Evolutionary conservation across 345 rosid species (phyloP), one percentile per base, ranked within the genome.

Genomic region (Euphorbia lathyris): DNA sequence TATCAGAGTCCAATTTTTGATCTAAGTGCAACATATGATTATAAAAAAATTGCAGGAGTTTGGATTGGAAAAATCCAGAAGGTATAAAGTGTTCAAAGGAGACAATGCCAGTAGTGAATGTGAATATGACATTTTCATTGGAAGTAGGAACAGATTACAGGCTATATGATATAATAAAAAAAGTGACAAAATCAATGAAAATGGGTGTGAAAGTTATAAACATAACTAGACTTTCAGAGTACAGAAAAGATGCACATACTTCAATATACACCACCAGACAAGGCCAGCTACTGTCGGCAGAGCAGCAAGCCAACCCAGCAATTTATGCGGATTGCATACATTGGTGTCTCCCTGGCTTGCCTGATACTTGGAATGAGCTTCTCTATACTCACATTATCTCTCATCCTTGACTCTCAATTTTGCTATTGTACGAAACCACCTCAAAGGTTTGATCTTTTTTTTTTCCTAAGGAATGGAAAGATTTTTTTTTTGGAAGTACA

Each of bases 231-330:
- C 52, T 77, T 22, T 77, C 80, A 7, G 73, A 72, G 59, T 72
- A 77, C 69, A 63, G 80, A 72, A 77, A 72, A 72, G 76, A 77
- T 72, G 76, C 73, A 5, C 80, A 77, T 52, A 63, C 80, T 3
- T 72, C 73, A 0, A 40, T 77, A 27, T 72, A 67, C 56, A 72
- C 73, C 9, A 67, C 72, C 8, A 71, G 73, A 23, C 80, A 72
- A 25, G 66, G 73, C 16, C 13, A 72, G 42, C 36, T 77, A 55
- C 72, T 72, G 23, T 23, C 76, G 3, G 55, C 69, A 4, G 73
- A 68, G 51, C 80, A 77, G 53, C 76, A 72, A 50, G 73, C 50
- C 9, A 29, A 77, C 26, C 73, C 76, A 8, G 52, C 32, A 34
- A 27, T 56, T 0, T 77, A 61, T 22, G 80, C 80, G 51, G 76